Evolutionary conservation across 2,329 filamentous ascomycete genomes (phyloP).

Genomic region (Orbilia quercus): DNA sequence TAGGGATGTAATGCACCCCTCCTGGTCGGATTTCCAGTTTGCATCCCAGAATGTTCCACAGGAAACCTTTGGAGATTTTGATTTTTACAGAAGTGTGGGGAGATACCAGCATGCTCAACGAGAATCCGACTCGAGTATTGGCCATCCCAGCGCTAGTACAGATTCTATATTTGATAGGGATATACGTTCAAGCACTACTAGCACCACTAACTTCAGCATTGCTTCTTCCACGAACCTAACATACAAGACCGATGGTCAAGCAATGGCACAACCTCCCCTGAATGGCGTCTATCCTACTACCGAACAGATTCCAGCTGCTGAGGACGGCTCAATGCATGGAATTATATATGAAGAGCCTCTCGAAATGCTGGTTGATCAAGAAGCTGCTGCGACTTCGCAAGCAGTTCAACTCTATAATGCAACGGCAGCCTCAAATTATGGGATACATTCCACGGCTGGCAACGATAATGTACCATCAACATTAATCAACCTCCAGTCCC

Average conservation of each 20-base stretch:
- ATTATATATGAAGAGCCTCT: slow-evolving; percentile 10
- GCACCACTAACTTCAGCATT: not conserved
- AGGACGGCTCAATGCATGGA: not conserved
- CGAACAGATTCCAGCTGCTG: not conserved
- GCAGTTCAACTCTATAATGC: too few species aligned
- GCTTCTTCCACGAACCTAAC: not conserved
- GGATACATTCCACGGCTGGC: not conserved
- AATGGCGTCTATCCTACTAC: too few species aligned
- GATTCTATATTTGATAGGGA: slow-evolving; percentile 17
- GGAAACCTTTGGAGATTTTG: not conserved
- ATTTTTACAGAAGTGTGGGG: not conserved
- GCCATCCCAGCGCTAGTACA: not conserved
- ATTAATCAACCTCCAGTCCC: slow-evolving; percentile 1
- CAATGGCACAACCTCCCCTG: too few species aligned
- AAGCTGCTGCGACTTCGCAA: not conserved
- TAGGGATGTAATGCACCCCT: too few species aligned
- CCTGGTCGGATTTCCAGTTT: not conserved
- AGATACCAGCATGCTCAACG: not conserved
- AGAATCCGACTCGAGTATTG: not conserved
- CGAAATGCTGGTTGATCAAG: not conserved
- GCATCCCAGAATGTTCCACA: not conserved
- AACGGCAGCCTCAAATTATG: not conserved
- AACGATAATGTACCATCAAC: not conserved
- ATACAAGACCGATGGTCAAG: not conserved
- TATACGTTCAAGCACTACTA: not conserved